Percentiles rank a stretch among this genome's conserved stretches.
phyloP scores from a whole-genome alignment of 2,329 filamentous ascomycete species.

The Ophiostoma ips region DNA sequence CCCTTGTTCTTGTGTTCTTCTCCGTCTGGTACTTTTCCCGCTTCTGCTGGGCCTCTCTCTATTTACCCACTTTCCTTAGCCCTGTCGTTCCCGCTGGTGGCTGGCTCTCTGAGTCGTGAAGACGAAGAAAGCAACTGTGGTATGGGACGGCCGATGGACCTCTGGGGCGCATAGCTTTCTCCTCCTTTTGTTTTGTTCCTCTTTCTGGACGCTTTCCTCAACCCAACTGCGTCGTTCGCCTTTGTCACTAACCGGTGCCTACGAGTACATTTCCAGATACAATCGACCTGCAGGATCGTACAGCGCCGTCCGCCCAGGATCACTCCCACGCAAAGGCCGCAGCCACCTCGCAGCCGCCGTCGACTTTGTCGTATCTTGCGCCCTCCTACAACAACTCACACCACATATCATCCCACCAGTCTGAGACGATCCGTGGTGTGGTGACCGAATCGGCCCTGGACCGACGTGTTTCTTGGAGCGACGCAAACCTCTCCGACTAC shows the following conservation, averaged over 20 bases:
- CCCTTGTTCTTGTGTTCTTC: constrained; percentile 9
- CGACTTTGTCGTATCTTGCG: constrained; percentile 23
- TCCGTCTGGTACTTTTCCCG: constrained; percentile 8
- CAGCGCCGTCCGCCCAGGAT: constrained; percentile 71
- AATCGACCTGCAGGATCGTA: constrained; percentile 80
- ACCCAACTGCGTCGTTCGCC: constrained; percentile 8
- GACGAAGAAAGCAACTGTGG: background rate
- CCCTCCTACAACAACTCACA: background rate
- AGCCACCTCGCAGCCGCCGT: constrained; percentile 28
- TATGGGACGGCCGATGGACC: constrained; percentile 1
- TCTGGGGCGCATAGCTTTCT: constrained; percentile 6
- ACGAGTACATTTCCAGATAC: constrained; percentile 54
- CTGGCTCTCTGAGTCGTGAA: constrained; percentile 5
- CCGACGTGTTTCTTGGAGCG: constrained; percentile 44
- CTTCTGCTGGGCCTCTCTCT: background rate
- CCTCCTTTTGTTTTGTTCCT: background rate
- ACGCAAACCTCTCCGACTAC: constrained; percentile 26
- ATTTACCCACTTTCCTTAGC: constrained; percentile 10
- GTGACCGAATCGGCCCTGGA: constrained; percentile 64
- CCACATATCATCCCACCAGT: constrained; percentile 63
- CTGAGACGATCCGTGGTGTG: constrained; percentile 68
- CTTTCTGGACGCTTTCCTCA: background rate
- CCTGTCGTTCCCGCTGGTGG: constrained; percentile 7
- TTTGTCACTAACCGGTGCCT: constrained; percentile 12
- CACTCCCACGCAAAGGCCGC: constrained; percentile 46